Conservation (phyloP, 805 yeast species). For the Torulaspora quercuum region DNA sequence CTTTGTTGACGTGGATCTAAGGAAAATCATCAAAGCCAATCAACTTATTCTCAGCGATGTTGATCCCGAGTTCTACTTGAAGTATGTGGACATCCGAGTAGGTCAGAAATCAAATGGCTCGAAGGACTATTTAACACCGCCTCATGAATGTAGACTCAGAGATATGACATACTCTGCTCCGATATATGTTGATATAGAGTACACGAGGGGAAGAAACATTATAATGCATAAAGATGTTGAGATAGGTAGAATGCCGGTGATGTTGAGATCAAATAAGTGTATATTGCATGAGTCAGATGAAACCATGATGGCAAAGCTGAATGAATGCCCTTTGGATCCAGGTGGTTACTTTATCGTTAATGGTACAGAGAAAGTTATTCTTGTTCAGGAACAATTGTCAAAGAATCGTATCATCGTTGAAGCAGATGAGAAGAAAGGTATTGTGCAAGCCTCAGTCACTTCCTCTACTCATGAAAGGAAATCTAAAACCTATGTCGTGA, state of each 20-base stretch:
- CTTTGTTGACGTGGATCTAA: conserved; percentile 89
- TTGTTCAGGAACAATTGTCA: conserved; percentile 94
- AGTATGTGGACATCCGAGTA: conserved; percentile 87
- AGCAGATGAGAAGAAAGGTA: conserved; percentile 89
- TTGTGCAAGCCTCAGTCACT: conserved; percentile 96
- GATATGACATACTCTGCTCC: conserved; percentile 95
- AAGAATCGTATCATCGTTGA: conserved; percentile 98
- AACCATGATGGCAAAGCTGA: conserved; percentile 76
- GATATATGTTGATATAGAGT: conserved; percentile 93
- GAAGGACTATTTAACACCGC: conserved; percentile 67
- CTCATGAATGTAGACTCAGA: conserved; percentile 93
- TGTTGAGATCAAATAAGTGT: conserved; percentile 93
- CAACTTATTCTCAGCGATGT: conserved; percentile 87
- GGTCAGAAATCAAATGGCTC: conserved; percentile 68
- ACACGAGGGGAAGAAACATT: conserved; percentile 90
- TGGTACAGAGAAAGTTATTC: conserved; percentile 95
- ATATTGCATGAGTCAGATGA: conserved; percentile 76
- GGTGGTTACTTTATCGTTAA: conserved; percentile 98
- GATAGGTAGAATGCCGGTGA: conserved; percentile 98
- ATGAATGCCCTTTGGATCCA: conserved; percentile 97
- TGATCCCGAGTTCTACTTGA: conserved; percentile 93
- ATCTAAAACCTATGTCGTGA: conserved; percentile 92
- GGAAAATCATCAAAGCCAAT: conserved; percentile 89
- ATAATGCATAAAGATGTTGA: conserved; percentile 86
- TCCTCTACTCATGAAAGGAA: conserved; percentile 98